Conservation (phyloP, 169 alveolate genomes). For the Eimeria sp. region DNA sequence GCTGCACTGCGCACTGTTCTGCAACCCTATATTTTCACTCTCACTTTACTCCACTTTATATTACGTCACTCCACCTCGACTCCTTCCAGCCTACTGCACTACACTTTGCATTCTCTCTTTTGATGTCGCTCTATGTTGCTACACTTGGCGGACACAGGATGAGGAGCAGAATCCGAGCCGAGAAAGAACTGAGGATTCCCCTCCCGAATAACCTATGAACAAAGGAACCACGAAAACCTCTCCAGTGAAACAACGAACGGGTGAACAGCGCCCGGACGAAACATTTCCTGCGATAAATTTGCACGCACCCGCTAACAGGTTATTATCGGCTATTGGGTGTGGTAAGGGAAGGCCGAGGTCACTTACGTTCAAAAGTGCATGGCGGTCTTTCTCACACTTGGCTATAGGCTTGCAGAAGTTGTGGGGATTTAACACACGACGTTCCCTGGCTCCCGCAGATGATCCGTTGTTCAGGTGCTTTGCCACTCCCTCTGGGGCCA, state of each 20-base stretch:
- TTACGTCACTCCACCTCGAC: background rate
- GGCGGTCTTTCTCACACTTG: constrained; percentile 79
- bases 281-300: background rate
- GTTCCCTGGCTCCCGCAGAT: background rate
- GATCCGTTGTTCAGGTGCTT: background rate
- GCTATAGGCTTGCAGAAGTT: constrained; percentile 86
- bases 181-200: constrained; percentile 84
- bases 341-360: background rate
- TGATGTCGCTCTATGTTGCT: background rate
- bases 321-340: background rate
- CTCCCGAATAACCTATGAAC: constrained; percentile 75
- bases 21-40: background rate
- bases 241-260: background rate
- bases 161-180: constrained; percentile 87
- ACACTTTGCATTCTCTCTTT: background rate
- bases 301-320: background rate
- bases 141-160: constrained; percentile 57
- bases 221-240: background rate
- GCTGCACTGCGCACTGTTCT: background rate
- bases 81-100: constrained; percentile 2
- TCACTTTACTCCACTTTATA: background rate
- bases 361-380: constrained; percentile 79
- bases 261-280: background rate
- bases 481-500: background rate
- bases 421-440: constrained; percentile 66